Conservation (phyloP, 495 filamentous ascomycete genomes). For the Xylaria scruposa region DNA sequence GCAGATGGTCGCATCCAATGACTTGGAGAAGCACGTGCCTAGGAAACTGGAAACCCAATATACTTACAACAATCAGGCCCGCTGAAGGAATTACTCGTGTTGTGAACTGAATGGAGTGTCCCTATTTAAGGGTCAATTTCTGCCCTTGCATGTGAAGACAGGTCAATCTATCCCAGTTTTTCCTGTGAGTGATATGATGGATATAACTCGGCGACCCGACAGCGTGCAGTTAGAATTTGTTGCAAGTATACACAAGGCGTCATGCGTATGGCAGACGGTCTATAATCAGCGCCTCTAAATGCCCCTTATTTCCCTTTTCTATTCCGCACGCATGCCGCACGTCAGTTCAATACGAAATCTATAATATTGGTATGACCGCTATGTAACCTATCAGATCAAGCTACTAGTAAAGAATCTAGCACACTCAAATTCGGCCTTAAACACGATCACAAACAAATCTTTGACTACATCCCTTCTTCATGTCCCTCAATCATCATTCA, state of each 20-base stretch:
- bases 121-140: neutral
- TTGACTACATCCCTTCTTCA: neutral
- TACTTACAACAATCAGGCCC: neutral
- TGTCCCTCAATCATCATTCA: neutral
- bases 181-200: neutral
- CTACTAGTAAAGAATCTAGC: neutral
- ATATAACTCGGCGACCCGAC: neutral
- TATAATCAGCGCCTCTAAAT: neutral
- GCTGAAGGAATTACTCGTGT: neutral
- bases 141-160: conserved; percentile 12
- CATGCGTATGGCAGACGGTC: neutral
- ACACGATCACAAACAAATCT: neutral
- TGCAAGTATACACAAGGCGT: neutral
- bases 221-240: neutral
- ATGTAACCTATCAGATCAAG: neutral
- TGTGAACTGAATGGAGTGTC: conserved; percentile 1
- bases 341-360: neutral
- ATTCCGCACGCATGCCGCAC: neutral
- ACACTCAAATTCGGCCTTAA: neutral
- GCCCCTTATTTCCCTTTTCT: neutral
- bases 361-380: neutral
- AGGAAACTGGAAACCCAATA: neutral
- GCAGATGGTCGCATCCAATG: conserved; percentile 8
- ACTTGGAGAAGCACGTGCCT: conserved; percentile 16
- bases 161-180: neutral